Evolutionary conservation across 2,329 filamentous ascomycete species (phyloP).

Genomic region (Dryadomyces sulphureus): DNA sequence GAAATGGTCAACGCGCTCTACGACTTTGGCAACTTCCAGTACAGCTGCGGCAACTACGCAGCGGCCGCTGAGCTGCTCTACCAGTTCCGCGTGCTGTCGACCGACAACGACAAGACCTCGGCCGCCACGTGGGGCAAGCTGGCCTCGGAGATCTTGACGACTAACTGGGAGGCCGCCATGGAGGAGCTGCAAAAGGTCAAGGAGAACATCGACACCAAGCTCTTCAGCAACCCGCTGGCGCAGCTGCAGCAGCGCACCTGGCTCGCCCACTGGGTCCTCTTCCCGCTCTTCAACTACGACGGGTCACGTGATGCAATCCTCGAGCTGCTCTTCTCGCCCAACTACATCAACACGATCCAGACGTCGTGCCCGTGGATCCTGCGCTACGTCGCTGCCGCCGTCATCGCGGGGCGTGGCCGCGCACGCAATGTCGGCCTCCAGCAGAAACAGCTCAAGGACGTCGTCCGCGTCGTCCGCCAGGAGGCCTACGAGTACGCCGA

Average conservation of each 20-base stretch:
- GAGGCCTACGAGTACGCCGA: conserved; percentile 97
- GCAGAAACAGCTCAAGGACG: conserved; percentile 97
- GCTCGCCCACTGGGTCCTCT: conserved; percentile 96
- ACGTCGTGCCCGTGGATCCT: conserved; percentile 94
- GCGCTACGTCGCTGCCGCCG: conserved; percentile 82
- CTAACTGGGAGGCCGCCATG: conserved; percentile 88
- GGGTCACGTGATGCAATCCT: conserved; percentile 77
- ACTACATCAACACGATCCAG: conserved; percentile 99
- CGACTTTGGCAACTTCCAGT: conserved; percentile 94
- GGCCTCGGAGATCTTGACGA: conserved; percentile 85
- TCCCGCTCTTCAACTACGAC: conserved; percentile 98
- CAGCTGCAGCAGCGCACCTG: conserved; percentile 94
- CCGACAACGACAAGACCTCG: conserved; percentile 94
- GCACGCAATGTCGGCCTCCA: conserved; percentile 71
- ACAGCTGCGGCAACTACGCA: conserved; percentile 88
- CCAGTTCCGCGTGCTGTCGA: conserved; percentile 94
- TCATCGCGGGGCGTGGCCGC: conserved; percentile 82
- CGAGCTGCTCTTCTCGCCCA: conserved; percentile 91
- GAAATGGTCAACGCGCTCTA: conserved; percentile 95
- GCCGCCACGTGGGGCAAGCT: conserved; percentile 97
- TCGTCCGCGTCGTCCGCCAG: conserved; percentile 89
- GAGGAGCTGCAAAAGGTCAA: conserved; percentile 84
- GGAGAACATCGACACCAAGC: conserved; percentile 81
- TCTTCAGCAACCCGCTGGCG: conserved; percentile 90
- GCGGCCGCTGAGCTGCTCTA: conserved; percentile 87